A percentile compares a stretch with the other conserved stretches of the same genome.
Evolutionary conservation across 352 stramenopile species (phyloP).

Genomic region (Globisporangium abappressorium): DNA sequence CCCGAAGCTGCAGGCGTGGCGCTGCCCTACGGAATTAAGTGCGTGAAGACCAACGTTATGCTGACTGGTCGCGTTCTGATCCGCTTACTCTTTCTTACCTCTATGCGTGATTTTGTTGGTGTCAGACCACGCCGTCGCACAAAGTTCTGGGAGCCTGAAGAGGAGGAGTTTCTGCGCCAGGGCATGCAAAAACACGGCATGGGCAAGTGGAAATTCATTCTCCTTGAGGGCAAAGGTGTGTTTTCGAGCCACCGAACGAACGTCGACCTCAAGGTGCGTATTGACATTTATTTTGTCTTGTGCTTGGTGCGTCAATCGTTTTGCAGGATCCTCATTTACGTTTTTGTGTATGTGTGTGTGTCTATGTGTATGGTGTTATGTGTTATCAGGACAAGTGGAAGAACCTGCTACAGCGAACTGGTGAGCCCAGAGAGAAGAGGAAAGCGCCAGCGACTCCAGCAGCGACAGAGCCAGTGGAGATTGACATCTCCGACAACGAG

Average conservation of each 20-base stretch:
- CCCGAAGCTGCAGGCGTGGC: not conserved
- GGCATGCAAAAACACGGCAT: slow-evolving; percentile 40
- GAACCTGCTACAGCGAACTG: slow-evolving; percentile 24
- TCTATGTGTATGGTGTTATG: not conserved
- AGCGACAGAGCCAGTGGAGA: not conserved
- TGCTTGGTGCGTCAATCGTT: not conserved
- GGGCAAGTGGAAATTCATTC: slow-evolving; percentile 50
- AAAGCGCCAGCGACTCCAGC: not conserved
- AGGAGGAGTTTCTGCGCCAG: slow-evolving; percentile 37
- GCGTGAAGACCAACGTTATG: not conserved
- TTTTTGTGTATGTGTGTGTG: not conserved
- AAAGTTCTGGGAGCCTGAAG: slow-evolving; percentile 40
- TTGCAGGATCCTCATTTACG: not conserved
- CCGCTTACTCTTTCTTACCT: not conserved
- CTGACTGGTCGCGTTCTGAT: not conserved
- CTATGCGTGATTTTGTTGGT: not conserved
- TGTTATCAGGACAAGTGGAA: slow-evolving; percentile 45
- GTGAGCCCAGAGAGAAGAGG: not conserved
- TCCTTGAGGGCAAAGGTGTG: slow-evolving; percentile 29
- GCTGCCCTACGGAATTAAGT: not conserved
- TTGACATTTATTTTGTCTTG: not conserved
- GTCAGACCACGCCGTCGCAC: slow-evolving; percentile 23
- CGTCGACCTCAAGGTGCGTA: slow-evolving; percentile 57
- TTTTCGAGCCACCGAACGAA: slow-evolving; percentile 55
- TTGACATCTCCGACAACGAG: slow-evolving; percentile 5